A percentile compares a stretch with the other conserved stretches of the same genome.
These are phyloP conservation scores for Domatiomyces catenatus DNA, from an alignment of 2,329 filamentous ascomycete species.

Conservation along the genomic window DNA sequence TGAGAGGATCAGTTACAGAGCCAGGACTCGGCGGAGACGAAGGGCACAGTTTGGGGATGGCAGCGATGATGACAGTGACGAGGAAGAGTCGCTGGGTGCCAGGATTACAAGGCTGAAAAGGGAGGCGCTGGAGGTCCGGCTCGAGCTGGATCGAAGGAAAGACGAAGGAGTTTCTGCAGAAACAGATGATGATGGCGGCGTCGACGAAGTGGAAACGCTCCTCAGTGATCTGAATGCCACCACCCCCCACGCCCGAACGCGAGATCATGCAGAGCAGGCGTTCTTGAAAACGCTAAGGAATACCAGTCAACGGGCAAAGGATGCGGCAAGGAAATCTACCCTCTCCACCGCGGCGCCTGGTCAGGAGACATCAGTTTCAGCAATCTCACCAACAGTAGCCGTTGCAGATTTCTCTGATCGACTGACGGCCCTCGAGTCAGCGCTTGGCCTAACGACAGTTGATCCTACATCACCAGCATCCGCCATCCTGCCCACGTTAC, in stretches of 20 bases:
- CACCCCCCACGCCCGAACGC: slow-evolving; percentile 3
- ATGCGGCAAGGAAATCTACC: not conserved
- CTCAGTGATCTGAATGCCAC: slow-evolving; percentile 34
- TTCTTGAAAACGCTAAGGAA: not conserved
- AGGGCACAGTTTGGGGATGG: slow-evolving; percentile 52
- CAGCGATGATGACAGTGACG: slow-evolving; percentile 50
- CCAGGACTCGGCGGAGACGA: slow-evolving; percentile 51
- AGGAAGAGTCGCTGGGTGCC: slow-evolving; percentile 59
- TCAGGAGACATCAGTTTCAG: not conserved
- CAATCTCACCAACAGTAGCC: slow-evolving; percentile 31
- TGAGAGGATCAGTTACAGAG: slow-evolving; percentile 71
- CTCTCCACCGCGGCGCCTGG: not conserved
- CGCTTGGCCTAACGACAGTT: slow-evolving; percentile 61
- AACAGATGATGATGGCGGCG: slow-evolving; percentile 34
- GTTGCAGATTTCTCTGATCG: slow-evolving; percentile 75
- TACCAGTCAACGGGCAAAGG: no score
- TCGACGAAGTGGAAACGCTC: slow-evolving; percentile 55
- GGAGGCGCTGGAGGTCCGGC: slow-evolving; percentile 63
- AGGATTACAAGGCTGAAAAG: slow-evolving; percentile 69
- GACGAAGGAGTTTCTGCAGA: slow-evolving; percentile 25
- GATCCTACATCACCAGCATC: slow-evolving; percentile 34
- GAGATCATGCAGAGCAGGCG: slow-evolving; percentile 3
- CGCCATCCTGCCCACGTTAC: slow-evolving; percentile 69
- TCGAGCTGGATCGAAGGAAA: slow-evolving; percentile 28
- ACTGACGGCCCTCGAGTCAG: slow-evolving; percentile 61